Base-by-base conservation (phyloP, 2,329 filamentous ascomycete genomes). In the Aspergillus intermedius region DNA sequence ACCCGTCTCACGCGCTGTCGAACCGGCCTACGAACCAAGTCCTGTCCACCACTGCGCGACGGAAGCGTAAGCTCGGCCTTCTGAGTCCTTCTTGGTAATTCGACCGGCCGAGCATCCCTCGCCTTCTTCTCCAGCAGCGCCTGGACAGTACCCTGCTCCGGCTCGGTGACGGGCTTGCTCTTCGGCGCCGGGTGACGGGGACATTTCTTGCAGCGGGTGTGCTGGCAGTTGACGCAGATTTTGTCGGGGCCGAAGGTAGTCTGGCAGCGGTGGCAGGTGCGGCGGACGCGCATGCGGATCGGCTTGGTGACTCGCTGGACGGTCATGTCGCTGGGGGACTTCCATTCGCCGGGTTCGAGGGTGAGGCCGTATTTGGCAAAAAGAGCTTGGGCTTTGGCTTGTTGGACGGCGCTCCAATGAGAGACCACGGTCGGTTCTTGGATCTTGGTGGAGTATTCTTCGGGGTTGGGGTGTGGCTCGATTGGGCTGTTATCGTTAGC, bases 131-230 rank as follows among this genome's bases (percentile, higher is more conserved):
- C 45, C 40, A 58, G 54, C 50, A 61, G 64, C 46, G 75, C 72
- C 59, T 81, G 70, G 23, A 56, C 37, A 7, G 44, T 17, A 13
- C 51, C 61, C 4, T 49, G 47, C 12, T 51, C 61, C 7, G n/a
- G 34, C 51, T 71, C 79, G 51, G 81, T 79, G 55, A 80, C 77
- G 53, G 79, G 75, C 55, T 78, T 78, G 61, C 82, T 77, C 56
- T 80, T 82, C 71, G 83, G 83, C 46, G 79, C 74, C 30, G 90
- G 90, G 60, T 86, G 81, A 48, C 88, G 82, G 23, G 82, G 80
- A 66, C 91, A 96, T 61, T 86, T 83, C 62, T 81, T 86, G 79
- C 91, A 96, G 56, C 88, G 82, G 42, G 76, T 75, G 70, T 96
- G 91, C 58, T 86, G 78, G 73, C 91, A 96, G 56, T 80, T 81